These are phyloP conservation scores for Fusarium sambucinum DNA, from an alignment of 2,329 filamentous ascomycete genomes.

Conservation along the genomic window DNA sequence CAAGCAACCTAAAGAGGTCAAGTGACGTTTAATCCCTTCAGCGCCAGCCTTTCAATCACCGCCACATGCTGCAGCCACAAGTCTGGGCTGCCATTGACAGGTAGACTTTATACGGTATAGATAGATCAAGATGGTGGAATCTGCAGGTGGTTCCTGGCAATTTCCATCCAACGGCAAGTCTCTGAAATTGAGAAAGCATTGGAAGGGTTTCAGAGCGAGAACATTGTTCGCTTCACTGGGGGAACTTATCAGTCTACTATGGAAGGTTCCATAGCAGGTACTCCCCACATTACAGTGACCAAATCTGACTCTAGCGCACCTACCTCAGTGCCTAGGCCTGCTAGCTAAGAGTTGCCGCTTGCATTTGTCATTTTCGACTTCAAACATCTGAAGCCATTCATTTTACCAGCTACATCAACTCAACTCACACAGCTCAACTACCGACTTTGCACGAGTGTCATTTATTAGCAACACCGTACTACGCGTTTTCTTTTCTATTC, in stretches of 20 bases:
- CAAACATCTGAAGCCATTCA: conserved; percentile 26
- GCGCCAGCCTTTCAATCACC: background rate
- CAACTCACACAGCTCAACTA: conserved; percentile 8
- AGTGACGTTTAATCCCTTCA: conserved; percentile 25
- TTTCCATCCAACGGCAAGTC: conserved; percentile 10
- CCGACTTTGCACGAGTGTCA: background rate
- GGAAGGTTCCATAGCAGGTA: background rate
- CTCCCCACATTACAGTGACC: conserved; percentile 3
- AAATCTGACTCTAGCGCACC: background rate
- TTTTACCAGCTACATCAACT: conserved; percentile 38
- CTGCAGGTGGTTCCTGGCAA: conserved; percentile 24
- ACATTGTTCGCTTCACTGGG: too few species aligned
- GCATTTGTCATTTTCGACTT: conserved; percentile 39
- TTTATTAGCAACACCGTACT: background rate
- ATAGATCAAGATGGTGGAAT: background rate
- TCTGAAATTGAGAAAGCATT: background rate
- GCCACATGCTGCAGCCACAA: conserved; percentile 32
- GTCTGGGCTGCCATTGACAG: background rate
- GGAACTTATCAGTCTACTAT: background rate
- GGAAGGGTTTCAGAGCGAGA: too few species aligned
- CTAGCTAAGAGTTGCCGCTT: conserved; percentile 16
- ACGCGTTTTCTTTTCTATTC: background rate
- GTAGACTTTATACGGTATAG: conserved; percentile 26
- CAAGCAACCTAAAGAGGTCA: conserved; percentile 34
- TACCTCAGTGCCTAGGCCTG: background rate